These are phyloP conservation scores for Limonomyces culmigenus DNA, from an alignment of 1,284 basidiomycete species.

Conservation along the genomic window DNA sequence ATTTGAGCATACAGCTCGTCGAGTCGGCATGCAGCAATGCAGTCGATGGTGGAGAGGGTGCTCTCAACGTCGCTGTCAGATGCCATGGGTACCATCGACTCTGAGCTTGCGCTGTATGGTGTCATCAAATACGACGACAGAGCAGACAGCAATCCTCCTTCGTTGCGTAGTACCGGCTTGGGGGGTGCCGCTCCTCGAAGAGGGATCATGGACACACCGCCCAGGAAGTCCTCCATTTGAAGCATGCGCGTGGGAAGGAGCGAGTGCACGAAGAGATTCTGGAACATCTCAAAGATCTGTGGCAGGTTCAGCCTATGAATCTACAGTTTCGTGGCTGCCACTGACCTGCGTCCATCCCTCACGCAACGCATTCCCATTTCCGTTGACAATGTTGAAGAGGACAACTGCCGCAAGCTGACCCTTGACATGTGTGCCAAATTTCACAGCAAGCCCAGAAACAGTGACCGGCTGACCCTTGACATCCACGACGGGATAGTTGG, in stretches of 20 bases:
- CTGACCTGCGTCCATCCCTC: slow-evolving; percentile 85
- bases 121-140: slow-evolving; percentile 95
- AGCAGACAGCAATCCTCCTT: slow-evolving; percentile 85
- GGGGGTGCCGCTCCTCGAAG: slow-evolving; percentile 59
- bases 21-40: slow-evolving; percentile 83
- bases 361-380: slow-evolving; percentile 87
- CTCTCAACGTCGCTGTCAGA: slow-evolving; percentile 87
- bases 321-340: neutral
- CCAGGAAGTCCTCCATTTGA: slow-evolving; percentile 95
- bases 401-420: slow-evolving; percentile 95
- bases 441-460: slow-evolving; percentile 82
- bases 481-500: slow-evolving; percentile 81
- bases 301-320: neutral
- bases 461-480: slow-evolving; percentile 84
- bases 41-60: slow-evolving; percentile 90
- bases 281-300: slow-evolving; percentile 96
- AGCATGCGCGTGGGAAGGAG: slow-evolving; percentile 77
- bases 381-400: slow-evolving; percentile 94
- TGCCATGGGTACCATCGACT: slow-evolving; percentile 63
- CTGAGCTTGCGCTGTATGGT: slow-evolving; percentile 65
- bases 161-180: slow-evolving; percentile 49
- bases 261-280: slow-evolving; percentile 89
- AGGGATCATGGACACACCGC: slow-evolving; percentile 79
- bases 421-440: slow-evolving; percentile 92
- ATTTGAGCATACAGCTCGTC: slow-evolving; percentile 93